A percentile compares a stretch with the other conserved stretches of the same genome.
These are phyloP conservation scores for Nannizzia gypsea DNA, from an alignment of 2,329 filamentous ascomycete genomes.

Conservation along the genomic window DNA sequence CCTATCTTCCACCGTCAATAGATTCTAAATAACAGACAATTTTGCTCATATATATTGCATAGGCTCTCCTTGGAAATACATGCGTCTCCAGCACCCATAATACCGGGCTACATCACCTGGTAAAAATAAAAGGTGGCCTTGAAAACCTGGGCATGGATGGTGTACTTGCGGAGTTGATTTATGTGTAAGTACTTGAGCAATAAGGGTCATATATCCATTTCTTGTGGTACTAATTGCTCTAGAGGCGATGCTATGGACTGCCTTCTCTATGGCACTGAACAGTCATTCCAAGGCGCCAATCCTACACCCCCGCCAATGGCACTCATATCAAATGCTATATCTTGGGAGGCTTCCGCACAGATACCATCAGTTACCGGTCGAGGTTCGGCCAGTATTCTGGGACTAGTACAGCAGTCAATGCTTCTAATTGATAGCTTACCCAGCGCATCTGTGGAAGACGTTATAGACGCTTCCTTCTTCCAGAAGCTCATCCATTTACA, in stretches of 20 bases:
- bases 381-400: background rate
- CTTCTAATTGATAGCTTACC: background rate
- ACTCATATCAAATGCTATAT: background rate
- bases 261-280: background rate
- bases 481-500: background rate
- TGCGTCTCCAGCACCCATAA: constrained; percentile 2
- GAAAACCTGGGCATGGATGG: constrained; percentile 7
- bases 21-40: background rate
- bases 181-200: constrained; percentile 7
- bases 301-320: background rate
- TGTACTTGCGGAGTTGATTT: constrained; percentile 8
- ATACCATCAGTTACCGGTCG: background rate
- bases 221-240: background rate
- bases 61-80: constrained; percentile 3
- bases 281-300: background rate
- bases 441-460: background rate
- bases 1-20: background rate
- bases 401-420: background rate
- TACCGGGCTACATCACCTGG: constrained; percentile 7
- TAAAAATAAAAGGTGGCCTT: constrained; percentile 5
- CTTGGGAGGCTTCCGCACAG: background rate
- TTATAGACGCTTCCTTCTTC: background rate
- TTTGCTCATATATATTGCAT: background rate
- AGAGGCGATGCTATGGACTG: background rate
- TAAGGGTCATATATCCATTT: background rate